Percentiles rank a stretch among this genome's conserved stretches.
Conservation (phyloP, 805 yeast genomes). For the Blastobotrys attinorum region DNA sequence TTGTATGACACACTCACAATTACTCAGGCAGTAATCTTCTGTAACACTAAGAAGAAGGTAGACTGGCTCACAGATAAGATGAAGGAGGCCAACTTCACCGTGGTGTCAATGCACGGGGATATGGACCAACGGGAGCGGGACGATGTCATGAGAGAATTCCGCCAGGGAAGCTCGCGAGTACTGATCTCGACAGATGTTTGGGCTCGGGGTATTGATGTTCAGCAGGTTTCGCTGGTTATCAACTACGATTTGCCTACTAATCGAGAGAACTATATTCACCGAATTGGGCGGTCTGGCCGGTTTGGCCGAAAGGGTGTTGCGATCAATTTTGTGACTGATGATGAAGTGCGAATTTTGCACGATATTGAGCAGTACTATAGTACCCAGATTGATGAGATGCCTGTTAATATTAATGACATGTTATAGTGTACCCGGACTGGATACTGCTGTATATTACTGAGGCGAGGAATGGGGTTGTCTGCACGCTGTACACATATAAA, state of each 20-base stretch:
- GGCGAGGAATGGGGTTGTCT: too few relatives aligned
- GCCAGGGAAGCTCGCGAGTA: slow-evolving; percentile 89
- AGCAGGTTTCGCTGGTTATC: slow-evolving; percentile 90
- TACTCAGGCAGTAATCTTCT: slow-evolving; percentile 96
- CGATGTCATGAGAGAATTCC: slow-evolving; percentile 88
- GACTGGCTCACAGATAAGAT: slow-evolving; percentile 77
- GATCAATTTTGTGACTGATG: slow-evolving; percentile 81
- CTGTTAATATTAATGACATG: slow-evolving; percentile 40
- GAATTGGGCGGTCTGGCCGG: slow-evolving; percentile 98
- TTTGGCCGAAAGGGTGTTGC: slow-evolving; percentile 99
- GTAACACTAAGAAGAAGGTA: slow-evolving; percentile 92
- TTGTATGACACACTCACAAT: slow-evolving; percentile 91
- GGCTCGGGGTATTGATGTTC: slow-evolving; percentile 98
- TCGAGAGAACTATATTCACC: slow-evolving; percentile 90
- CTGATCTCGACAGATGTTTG: slow-evolving; percentile 89
- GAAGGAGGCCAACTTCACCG: slow-evolving; percentile 76
- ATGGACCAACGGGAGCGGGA: slow-evolving; percentile 93
- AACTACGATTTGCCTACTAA: slow-evolving; percentile 88
- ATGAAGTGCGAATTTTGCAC: slow-evolving; percentile 65
- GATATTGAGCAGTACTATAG: slow-evolving; percentile 87
- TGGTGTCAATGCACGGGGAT: slow-evolving; percentile 92
- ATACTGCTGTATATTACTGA: too few relatives aligned
- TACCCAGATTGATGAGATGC: slow-evolving; percentile 90
- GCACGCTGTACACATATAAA: too few relatives aligned
- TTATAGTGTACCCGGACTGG: too few relatives aligned